These are phyloP conservation scores for Parmelia sp. DNA, from an alignment of 495 filamentous ascomycete species.

Conservation along the genomic window DNA sequence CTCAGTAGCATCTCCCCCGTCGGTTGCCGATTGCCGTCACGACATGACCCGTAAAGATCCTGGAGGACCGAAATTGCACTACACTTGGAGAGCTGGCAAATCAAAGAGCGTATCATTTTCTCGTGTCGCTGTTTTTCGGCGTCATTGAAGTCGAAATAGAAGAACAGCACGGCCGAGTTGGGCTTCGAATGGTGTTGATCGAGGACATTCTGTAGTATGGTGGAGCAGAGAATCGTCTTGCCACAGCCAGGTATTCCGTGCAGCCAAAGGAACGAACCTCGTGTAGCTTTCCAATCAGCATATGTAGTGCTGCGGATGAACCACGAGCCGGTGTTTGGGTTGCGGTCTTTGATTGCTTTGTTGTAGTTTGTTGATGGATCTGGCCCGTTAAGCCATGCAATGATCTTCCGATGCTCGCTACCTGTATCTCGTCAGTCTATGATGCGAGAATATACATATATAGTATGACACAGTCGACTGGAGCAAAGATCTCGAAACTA, in stretches of 20 bases:
- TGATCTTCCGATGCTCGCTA: not conserved
- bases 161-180: slow-evolving; percentile 25
- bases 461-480: not conserved
- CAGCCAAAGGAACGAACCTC: slow-evolving; percentile 30
- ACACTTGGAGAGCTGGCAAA: slow-evolving; percentile 27
- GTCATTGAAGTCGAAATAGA: slow-evolving; percentile 37
- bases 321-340: slow-evolving; percentile 24
- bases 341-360: slow-evolving; percentile 12
- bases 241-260: slow-evolving; percentile 37
- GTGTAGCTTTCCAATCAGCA: not conserved
- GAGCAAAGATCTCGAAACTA: not conserved
- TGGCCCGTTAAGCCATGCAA: slow-evolving; percentile 4
- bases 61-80: slow-evolving; percentile 16
- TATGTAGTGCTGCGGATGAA: slow-evolving; percentile 22
- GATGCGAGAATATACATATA: not conserved
- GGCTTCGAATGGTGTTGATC: not conserved
- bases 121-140: slow-evolving; percentile 25
- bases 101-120: slow-evolving; percentile 30
- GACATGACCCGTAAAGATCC: slow-evolving; percentile 16
- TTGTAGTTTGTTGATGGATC: slow-evolving; percentile 21
- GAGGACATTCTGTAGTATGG: slow-evolving; percentile 29
- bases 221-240: slow-evolving; percentile 36
- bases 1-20: not conserved
- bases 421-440: not conserved
- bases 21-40: slow-evolving; percentile 22